Evolutionary conservation across 2,329 filamentous ascomycete genomes (phyloP).

Genomic region (Uncinocarpus reesii): DNA sequence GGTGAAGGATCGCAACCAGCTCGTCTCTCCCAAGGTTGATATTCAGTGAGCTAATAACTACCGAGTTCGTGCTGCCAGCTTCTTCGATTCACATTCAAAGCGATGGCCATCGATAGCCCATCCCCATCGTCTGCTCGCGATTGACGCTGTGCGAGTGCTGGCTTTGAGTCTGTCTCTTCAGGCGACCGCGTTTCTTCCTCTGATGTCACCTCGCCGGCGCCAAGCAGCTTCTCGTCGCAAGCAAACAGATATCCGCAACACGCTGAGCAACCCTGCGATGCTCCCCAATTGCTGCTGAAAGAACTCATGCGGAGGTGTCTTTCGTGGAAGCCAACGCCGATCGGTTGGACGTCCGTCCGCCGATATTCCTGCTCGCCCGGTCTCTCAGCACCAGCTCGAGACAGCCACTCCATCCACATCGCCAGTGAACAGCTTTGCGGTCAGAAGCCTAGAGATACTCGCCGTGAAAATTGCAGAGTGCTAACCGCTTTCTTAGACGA

Average conservation of each 20-base stretch:
- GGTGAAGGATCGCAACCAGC: neutral
- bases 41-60: no score
- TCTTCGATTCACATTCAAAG: neutral
- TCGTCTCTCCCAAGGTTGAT: neutral
- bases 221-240: neutral
- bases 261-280: neutral
- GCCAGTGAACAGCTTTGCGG: conserved; percentile 28
- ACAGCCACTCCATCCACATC: conserved; percentile 18
- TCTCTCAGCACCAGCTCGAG: conserved; percentile 14
- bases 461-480: neutral
- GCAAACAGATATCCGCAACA: neutral
- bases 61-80: neutral
- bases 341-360: conserved; percentile 17
- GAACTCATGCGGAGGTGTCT: neutral
- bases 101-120: no score
- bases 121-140: neutral
- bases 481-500: conserved; percentile 44
- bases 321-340: neutral
- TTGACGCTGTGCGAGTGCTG: neutral
- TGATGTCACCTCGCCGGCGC: conserved; percentile 10
- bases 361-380: conserved; percentile 20
- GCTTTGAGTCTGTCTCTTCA: neutral
- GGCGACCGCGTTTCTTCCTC: neutral
- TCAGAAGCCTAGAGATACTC: conserved; percentile 17
- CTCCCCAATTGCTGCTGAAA: neutral